A percentile compares a stretch with the other conserved stretches of the same genome.
Evolutionary conservation across 2,329 filamentous ascomycete genomes (phyloP).

Genomic region (Penicillium crustosum): DNA sequence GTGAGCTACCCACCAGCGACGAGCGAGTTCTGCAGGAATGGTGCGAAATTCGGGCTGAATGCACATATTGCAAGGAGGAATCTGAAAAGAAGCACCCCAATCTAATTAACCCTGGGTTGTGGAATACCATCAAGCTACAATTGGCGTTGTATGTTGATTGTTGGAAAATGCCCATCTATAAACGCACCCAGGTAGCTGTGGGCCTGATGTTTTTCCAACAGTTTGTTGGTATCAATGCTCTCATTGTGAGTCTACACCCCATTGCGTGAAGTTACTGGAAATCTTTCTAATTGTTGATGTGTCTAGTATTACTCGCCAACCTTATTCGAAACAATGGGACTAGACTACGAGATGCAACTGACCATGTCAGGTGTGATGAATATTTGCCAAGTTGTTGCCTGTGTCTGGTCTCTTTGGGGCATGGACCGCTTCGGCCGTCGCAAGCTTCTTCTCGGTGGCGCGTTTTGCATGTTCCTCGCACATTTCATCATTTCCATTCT

Average conservation of each 20-base stretch:
- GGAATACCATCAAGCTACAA: background rate
- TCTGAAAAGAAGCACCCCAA: background rate
- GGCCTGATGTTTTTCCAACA: background rate
- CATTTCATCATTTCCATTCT: background rate
- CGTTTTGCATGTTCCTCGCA: background rate
- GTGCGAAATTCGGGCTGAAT: background rate
- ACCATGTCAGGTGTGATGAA: background rate
- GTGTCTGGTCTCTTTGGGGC: background rate
- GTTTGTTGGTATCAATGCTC: background rate
- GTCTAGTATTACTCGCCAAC: background rate
- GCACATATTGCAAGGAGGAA: background rate
- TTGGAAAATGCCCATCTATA: background rate
- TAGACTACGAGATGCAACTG: background rate
- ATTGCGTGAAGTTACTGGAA: background rate
- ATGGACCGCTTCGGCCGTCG: background rate
- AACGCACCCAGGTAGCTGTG: background rate
- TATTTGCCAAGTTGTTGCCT: background rate
- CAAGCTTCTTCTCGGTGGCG: background rate
- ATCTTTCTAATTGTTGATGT: background rate
- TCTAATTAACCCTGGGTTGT: background rate
- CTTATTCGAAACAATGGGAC: background rate
- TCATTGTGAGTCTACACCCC: background rate
- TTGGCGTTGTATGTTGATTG: background rate
- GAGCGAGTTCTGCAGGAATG: background rate
- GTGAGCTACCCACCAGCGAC: background rate